Evolutionary conservation across 345 rosid genomes (phyloP).

Genomic region (Sapria himalayana): DNA sequence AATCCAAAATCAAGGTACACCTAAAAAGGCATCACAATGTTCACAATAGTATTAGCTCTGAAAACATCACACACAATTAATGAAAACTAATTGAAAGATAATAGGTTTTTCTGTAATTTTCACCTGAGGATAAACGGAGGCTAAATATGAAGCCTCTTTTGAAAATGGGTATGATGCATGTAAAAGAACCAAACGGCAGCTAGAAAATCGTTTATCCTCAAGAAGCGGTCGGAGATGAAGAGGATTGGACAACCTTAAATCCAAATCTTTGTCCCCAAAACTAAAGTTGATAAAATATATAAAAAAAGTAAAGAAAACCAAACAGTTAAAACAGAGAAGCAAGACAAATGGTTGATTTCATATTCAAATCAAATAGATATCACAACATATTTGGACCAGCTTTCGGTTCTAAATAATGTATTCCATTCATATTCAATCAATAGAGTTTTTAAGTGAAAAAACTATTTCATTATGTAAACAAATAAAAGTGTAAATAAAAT

Average conservation of each 20-base stretch:
- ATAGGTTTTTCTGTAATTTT: constrained; percentile 7
- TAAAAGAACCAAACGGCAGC: constrained; percentile 53
- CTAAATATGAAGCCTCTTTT: constrained; percentile 72
- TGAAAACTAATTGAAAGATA: too few relatives aligned
- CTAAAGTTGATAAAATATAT: constrained; percentile 17
- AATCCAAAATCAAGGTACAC: constrained; percentile 92
- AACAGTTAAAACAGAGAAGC: too few relatives aligned
- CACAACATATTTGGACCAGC: too few relatives aligned
- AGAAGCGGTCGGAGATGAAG: constrained; percentile 61
- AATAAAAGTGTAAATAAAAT: too few relatives aligned
- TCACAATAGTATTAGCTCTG: background rate
- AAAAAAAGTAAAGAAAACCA: too few relatives aligned
- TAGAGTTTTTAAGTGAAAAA: too few relatives aligned
- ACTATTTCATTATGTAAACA: too few relatives aligned
- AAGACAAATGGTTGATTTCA: too few relatives aligned
- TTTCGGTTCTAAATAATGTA: too few relatives aligned
- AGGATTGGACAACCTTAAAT: constrained; percentile 72
- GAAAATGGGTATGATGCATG: constrained; percentile 96
- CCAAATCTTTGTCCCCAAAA: constrained; percentile 87
- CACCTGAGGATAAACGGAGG: constrained; percentile 79
- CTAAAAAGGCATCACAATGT: constrained; percentile 18
- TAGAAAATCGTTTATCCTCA: constrained; percentile 57
- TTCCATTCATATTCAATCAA: too few relatives aligned
- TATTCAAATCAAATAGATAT: too few relatives aligned
- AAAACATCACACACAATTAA: too few relatives aligned